Evolutionary conservation across 495 filamentous ascomycete genomes (phyloP).

Genomic region (Daldinia loculata): DNA sequence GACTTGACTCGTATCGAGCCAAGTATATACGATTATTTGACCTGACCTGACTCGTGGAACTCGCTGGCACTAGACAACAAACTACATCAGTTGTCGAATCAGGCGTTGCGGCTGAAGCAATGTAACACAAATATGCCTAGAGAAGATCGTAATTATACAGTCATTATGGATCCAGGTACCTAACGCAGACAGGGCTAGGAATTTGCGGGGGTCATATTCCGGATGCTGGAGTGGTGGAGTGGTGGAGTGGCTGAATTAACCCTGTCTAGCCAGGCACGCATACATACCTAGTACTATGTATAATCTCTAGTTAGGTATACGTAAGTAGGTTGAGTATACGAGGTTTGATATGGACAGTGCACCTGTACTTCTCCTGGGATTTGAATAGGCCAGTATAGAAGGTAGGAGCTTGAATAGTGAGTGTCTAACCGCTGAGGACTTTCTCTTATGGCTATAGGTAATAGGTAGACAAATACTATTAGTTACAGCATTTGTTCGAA

Average conservation of each 20-base stretch:
- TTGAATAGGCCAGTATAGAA: not conserved
- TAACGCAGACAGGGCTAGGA: not conserved
- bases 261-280: not conserved
- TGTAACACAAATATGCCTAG: not conserved
- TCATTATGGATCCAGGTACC: constrained; percentile 18
- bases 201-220: not conserved
- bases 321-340: not conserved
- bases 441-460: not conserved
- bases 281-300: not conserved
- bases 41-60: too few species aligned
- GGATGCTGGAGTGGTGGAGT: too few species aligned
- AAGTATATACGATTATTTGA: too few species aligned
- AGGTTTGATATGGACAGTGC: not conserved
- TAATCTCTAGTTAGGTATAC: not conserved
- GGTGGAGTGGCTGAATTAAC: not conserved
- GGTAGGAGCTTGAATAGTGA: not conserved
- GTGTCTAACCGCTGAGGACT: not conserved
- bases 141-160: constrained; percentile 9
- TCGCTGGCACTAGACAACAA: constrained; percentile 8
- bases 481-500: not conserved
- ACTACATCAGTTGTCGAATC: constrained; percentile 28
- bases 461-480: not conserved
- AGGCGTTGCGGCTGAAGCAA: constrained; percentile 24
- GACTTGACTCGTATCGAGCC: too few species aligned
- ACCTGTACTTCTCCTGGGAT: not conserved